Evolutionary conservation across 345 rosid genomes (phyloP).

Genomic region (Brassica juncea): DNA sequence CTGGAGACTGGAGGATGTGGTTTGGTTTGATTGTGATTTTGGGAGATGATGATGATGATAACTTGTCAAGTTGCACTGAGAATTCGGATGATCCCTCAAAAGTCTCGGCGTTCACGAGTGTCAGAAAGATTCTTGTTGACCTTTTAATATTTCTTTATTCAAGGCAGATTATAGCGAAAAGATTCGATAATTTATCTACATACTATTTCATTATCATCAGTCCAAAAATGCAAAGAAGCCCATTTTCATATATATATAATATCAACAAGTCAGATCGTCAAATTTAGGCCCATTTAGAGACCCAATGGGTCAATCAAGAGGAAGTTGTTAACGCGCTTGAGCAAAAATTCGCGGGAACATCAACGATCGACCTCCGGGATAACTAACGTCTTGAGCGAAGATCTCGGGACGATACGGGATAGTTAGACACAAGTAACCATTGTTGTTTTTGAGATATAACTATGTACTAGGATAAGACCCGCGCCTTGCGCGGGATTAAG

Average conservation of each 20-base stretch:
- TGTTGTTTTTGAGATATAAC: neutral
- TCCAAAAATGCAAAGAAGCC: neutral
- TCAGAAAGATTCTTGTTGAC: constrained; percentile 17
- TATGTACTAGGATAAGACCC: neutral
- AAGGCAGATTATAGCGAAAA: neutral
- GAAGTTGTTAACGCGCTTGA: neutral
- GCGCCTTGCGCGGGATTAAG: too few relatives aligned
- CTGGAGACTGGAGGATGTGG: constrained; percentile 7
- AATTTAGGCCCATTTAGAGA: neutral
- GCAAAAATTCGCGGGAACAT: neutral
- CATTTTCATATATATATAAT: neutral
- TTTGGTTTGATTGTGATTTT: neutral
- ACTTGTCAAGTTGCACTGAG: constrained; percentile 15
- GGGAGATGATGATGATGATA: neutral
- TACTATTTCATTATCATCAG: neutral
- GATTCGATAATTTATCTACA: constrained; percentile 14
- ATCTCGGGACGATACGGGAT: too few relatives aligned
- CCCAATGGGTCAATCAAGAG: neutral
- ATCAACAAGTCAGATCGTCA: neutral
- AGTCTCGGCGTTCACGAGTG: constrained; percentile 13
- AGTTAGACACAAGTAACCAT: neutral
- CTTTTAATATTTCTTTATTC: neutral
- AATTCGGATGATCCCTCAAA: constrained; percentile 17
- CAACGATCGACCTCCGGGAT: neutral
- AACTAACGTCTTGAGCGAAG: too few relatives aligned